Percentiles rank a stretch among this genome's conserved stretches.
Conservation (phyloP, 371 early-diverging fungal species). For the Mortierella sp. region DNA sequence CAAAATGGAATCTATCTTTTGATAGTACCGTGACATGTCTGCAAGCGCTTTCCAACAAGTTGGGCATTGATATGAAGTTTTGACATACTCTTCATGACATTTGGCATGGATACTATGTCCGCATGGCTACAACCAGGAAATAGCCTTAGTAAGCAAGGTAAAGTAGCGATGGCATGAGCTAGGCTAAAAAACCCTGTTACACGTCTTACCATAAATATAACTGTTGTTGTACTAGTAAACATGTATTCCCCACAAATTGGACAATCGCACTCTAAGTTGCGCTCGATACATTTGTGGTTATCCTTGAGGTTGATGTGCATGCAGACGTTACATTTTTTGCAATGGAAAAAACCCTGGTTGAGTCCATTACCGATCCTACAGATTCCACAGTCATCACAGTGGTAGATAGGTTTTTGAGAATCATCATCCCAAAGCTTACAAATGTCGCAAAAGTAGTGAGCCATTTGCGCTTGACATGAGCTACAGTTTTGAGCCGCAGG, state of each 20-base stretch:
- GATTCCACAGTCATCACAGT: constrained; percentile 93
- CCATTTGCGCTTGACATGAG: constrained; percentile 73
- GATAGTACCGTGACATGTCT: constrained; percentile 87
- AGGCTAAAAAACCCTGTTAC: background rate
- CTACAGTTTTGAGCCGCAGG: constrained; percentile 83
- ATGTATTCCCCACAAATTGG: constrained; percentile 98
- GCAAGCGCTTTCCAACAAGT: constrained; percentile 95
- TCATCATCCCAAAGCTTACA: constrained; percentile 97
- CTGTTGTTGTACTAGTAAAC: constrained; percentile 87
- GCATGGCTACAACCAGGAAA: constrained; percentile 75
- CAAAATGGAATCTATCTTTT: constrained; percentile 86
- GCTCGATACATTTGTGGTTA: constrained; percentile 94
- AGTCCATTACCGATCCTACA: constrained; percentile 92
- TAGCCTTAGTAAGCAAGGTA: background rate
- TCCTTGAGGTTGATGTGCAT: constrained; percentile 80
- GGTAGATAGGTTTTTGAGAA: constrained; percentile 85
- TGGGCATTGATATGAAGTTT: constrained; percentile 96
- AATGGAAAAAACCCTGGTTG: constrained; percentile 92
- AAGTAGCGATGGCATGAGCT: background rate
- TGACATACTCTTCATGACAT: constrained; percentile 87
- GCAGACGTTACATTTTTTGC: constrained; percentile 95
- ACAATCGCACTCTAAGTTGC: constrained; percentile 92
- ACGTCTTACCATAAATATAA: constrained; percentile 85
- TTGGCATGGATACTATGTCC: constrained; percentile 95
- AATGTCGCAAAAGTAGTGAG: constrained; percentile 90